Conservation (phyloP, 2,329 filamentous ascomycete genomes). For the Ploettnerulaceae sp. region DNA sequence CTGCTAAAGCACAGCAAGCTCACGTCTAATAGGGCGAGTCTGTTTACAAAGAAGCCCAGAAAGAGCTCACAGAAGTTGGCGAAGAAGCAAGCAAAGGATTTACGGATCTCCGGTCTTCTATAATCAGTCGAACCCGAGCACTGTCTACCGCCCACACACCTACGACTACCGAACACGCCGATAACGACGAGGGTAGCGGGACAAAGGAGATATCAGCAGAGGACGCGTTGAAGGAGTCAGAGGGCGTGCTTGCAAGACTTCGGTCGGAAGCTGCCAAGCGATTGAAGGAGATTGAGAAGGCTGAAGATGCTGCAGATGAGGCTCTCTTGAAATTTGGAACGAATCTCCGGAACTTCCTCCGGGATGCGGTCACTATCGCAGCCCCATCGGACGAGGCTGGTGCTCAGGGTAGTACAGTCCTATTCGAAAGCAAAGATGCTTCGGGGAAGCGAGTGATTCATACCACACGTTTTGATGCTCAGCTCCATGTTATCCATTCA, state of each 20-base stretch:
- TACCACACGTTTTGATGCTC: slow-evolving; percentile 88
- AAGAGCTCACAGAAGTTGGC: slow-evolving; percentile 75
- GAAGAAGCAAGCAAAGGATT: slow-evolving; percentile 80
- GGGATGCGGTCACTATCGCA: slow-evolving; percentile 83
- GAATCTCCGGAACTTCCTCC: slow-evolving; percentile 83
- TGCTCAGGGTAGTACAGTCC: slow-evolving; percentile 54
- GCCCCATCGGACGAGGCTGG: slow-evolving; percentile 56
- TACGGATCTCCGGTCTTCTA: slow-evolving; percentile 59
- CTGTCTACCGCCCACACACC: slow-evolving; percentile 50
- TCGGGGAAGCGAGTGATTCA: slow-evolving; percentile 91
- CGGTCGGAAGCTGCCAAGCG: slow-evolving; percentile 73
- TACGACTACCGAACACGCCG: slow-evolving; percentile 24
- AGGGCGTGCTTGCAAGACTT: slow-evolving; percentile 71
- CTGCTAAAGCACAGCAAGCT: background rate
- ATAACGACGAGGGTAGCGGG: slow-evolving; percentile 21
- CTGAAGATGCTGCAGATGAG: slow-evolving; percentile 94
- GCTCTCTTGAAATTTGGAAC: slow-evolving; percentile 86
- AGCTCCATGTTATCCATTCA: slow-evolving; percentile 92
- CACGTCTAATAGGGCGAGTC: slow-evolving; percentile 57
- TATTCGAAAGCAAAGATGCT: slow-evolving; percentile 92
- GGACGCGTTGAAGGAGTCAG: slow-evolving; percentile 44
- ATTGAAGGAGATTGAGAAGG: slow-evolving; percentile 82
- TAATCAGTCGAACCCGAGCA: slow-evolving; percentile 69
- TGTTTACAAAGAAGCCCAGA: slow-evolving; percentile 78
- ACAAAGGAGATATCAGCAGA: slow-evolving; percentile 43